Conservation (phyloP, 2,329 filamentous ascomycete species). For the Zymoseptoria tritici region DNA sequence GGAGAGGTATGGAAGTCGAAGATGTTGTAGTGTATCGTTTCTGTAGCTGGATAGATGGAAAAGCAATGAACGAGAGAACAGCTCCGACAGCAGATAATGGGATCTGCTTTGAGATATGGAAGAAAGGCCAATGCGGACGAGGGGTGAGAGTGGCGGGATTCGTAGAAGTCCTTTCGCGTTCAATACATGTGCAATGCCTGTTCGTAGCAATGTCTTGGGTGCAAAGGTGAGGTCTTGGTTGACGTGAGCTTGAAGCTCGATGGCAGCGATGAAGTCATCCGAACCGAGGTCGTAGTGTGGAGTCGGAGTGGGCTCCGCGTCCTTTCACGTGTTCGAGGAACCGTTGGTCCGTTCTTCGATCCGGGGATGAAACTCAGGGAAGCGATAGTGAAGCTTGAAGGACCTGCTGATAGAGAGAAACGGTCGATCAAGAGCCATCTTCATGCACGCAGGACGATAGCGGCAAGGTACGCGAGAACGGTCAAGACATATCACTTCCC, state of each 20-base stretch:
- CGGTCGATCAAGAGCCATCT: no score
- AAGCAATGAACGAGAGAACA: background rate
- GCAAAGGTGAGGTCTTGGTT: background rate
- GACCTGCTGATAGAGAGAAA: no score
- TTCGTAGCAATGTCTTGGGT: background rate
- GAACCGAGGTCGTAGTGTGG: background rate
- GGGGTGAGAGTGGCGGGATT: background rate
- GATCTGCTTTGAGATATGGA: background rate
- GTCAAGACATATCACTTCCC: background rate
- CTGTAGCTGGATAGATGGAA: background rate
- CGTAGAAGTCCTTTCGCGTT: background rate
- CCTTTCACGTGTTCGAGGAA: background rate
- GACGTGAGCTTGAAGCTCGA: background rate
- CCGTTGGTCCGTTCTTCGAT: background rate
- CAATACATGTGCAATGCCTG: background rate
- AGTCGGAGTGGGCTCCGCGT: background rate
- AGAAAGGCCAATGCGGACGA: background rate
- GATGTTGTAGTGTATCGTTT: background rate
- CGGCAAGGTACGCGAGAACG: background rate
- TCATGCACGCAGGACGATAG: no score
- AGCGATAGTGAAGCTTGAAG: background rate
- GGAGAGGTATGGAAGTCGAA: background rate
- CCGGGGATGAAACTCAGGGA: background rate
- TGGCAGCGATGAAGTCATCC: background rate
- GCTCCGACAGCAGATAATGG: background rate